Percentiles rank a stretch among this genome's conserved stretches.
phyloP scores from a whole-genome alignment of 805 yeast species.

The Candida silvatica region DNA sequence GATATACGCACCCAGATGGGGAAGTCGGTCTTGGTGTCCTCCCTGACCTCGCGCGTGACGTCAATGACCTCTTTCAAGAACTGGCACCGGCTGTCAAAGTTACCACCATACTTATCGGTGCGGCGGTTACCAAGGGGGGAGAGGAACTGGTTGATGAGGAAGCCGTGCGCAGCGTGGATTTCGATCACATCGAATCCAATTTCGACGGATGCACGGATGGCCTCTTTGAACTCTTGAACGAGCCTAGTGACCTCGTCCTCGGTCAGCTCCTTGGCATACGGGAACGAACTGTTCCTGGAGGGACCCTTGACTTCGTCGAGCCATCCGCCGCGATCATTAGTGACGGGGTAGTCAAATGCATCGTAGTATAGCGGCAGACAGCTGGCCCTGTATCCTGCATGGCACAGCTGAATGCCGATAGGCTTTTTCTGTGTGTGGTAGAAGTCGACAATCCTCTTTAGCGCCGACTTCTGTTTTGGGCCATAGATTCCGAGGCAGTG shows the following conservation, averaged over 20 bases:
- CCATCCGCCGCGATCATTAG: slow-evolving; percentile 32
- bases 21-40: slow-evolving; percentile 13
- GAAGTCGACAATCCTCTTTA: slow-evolving; percentile 31
- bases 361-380: slow-evolving; percentile 9
- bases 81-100: slow-evolving; percentile 30
- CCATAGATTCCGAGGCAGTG: slow-evolving; percentile 37
- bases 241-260: neutral
- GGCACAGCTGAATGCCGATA: slow-evolving; percentile 47
- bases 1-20: slow-evolving; percentile 42
- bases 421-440: slow-evolving; percentile 35
- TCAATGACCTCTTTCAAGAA: slow-evolving; percentile 27
- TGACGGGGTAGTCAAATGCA: slow-evolving; percentile 23
- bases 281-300: slow-evolving; percentile 20
- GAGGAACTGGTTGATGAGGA: slow-evolving; percentile 29
- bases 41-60: slow-evolving; percentile 21
- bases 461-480: slow-evolving; percentile 38
- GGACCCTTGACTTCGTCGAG: slow-evolving; percentile 37
- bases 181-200: slow-evolving; percentile 32
- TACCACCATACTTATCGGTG: slow-evolving; percentile 49
- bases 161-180: slow-evolving; percentile 33
- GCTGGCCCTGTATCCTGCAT: slow-evolving; percentile 42
- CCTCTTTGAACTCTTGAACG: slow-evolving; percentile 2
- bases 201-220: slow-evolving; percentile 1
- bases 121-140: slow-evolving; percentile 26
- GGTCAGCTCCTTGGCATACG: slow-evolving; percentile 3